Evolutionary conservation across 1,284 basidiomycete genomes (phyloP).

Genomic region (Boletellus dicymbophilus): DNA sequence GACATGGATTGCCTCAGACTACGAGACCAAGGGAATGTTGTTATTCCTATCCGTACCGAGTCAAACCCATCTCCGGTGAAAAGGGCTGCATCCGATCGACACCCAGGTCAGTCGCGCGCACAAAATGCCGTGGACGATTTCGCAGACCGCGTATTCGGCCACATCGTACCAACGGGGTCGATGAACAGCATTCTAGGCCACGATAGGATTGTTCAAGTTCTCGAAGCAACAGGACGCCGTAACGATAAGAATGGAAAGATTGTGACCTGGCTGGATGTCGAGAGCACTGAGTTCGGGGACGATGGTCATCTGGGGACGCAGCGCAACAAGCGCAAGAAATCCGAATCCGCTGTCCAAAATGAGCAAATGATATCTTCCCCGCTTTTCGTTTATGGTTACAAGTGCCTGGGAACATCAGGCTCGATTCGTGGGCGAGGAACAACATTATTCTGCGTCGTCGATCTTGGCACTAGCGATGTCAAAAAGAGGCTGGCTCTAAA

Average conservation of each 20-base stretch:
- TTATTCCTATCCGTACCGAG: neutral
- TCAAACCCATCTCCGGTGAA: slow-evolving; percentile 4
- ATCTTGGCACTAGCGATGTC: neutral
- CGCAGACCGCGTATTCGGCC: too few relatives aligned
- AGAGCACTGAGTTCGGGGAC: neutral
- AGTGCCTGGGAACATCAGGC: neutral
- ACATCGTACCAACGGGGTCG: too few relatives aligned
- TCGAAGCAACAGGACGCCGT: too few relatives aligned
- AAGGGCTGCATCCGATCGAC: neutral
- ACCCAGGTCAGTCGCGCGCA: too few relatives aligned
- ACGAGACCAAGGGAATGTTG: neutral
- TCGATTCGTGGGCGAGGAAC: slow-evolving; percentile 17
- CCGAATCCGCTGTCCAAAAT: neutral
- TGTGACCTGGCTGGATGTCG: too few relatives aligned
- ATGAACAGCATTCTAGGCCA: too few relatives aligned
- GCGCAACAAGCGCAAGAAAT: neutral
- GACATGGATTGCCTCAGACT: slow-evolving; percentile 7
- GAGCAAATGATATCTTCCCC: slow-evolving; percentile 1
- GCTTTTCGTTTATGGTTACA: neutral
- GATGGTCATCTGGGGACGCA: too few relatives aligned
- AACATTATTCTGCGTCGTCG: slow-evolving; percentile 3
- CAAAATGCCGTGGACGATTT: too few relatives aligned
- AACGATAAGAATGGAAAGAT: too few relatives aligned
- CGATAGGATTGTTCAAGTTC: too few relatives aligned
- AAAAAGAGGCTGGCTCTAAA: neutral